Conservation (phyloP, 208 protist species). For the Polymyxa betae region DNA sequence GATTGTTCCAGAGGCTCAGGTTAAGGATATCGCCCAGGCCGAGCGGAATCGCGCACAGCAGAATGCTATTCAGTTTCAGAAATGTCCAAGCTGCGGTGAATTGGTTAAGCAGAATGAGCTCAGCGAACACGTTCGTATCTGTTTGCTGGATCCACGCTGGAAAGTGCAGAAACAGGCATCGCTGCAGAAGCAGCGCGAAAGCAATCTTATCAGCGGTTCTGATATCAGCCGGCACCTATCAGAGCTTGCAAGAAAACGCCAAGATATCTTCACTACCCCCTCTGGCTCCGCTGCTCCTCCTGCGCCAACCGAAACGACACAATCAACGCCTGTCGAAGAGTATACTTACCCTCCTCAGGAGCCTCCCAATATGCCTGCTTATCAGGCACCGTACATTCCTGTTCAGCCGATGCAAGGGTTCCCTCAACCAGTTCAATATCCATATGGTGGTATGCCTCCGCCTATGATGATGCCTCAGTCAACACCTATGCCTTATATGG, state of each 20-base stretch:
- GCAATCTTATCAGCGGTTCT: constrained; percentile 12
- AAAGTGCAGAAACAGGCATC: constrained; percentile 41
- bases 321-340: neutral
- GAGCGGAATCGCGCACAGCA: neutral
- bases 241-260: neutral
- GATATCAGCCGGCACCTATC: constrained; percentile 18
- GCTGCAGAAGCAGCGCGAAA: constrained; percentile 37
- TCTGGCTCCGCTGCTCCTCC: neutral
- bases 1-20: neutral
- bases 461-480: neutral
- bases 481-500: neutral
- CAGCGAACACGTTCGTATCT: constrained; percentile 39
- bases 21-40: neutral
- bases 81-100: neutral
- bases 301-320: neutral
- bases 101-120: neutral
- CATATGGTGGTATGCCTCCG: neutral
- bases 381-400: neutral
- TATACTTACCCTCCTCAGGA: neutral
- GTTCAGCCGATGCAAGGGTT: neutral
- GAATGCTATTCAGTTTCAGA: constrained; percentile 33
- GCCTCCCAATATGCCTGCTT: neutral
- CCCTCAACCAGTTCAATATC: neutral
- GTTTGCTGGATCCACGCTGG: constrained; percentile 34
- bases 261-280: constrained; percentile 31